Base-by-base conservation (phyloP, 192 early-diverging fungal species). In the Gigaspora rosea region DNA sequence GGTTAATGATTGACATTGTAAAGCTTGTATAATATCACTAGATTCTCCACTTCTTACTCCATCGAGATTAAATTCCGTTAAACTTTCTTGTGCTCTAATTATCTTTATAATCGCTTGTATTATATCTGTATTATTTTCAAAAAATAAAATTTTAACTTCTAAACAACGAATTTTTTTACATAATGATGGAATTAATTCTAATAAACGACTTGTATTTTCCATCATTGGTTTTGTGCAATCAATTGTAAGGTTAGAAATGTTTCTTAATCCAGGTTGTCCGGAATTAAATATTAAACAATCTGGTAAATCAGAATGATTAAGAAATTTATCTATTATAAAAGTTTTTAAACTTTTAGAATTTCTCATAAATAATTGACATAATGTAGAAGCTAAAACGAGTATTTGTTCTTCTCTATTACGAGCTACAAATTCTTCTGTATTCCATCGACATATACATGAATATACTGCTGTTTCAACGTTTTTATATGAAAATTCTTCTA, bases 321-420 rank as follows among this genome's bases (percentile, higher is more conserved):
- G 33, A 64, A 35, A 64, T 64, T 64, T 64, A 36, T 64, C 62
- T 36, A 64, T 41, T 16, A 64, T 64, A 64, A 64, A 64, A 35
- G 62, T 35, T 64, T 64, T 64, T 64, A 64, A 64, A 35, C 15
- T 13, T 7, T 0, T 16, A 15, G 62, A 64, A 35, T 35, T 64
- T 12, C 35, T 64, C 33, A 64, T 32, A 36, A 64, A 64, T 36
- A 64, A 64, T 64, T 64, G 22, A 64, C 62, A 64, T 35, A 64
- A 35, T 35, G 35, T 16, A 16, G 62, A 33, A 11, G 62, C 3
- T 15, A 64, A 35, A 33, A 64, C 27, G 16, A 64, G 35, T 33
- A 64, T 64, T 64, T 64, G 62, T 7, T 64, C 35, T 36, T 59
- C 11, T 13, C 33, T 64, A 35, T 36, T 15, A 16, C 16, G 13